A percentile compares a stretch with the other conserved stretches of the same genome.
Conservation (phyloP, 78 protist species). For the Capsaspora owczarzaki region DNA sequence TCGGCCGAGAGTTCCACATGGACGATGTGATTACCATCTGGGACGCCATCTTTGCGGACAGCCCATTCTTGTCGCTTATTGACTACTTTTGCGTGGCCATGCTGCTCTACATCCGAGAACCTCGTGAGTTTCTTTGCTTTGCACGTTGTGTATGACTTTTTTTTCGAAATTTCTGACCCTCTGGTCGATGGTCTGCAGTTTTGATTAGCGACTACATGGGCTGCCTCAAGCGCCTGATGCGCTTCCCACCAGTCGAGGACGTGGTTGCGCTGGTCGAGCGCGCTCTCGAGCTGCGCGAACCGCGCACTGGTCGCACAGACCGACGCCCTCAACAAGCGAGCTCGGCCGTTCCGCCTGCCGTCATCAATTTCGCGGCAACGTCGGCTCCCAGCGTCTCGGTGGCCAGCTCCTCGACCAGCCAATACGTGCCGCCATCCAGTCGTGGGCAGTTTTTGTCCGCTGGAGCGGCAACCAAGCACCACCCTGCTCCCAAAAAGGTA, state of each 20-base stretch:
- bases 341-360: too few species aligned
- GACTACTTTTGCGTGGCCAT: constrained; percentile 27
- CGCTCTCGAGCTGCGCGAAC: too few species aligned
- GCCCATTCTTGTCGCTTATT: neutral
- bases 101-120: constrained; percentile 15
- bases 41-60: constrained; percentile 34
- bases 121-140: neutral
- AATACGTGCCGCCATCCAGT: too few species aligned
- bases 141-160: neutral
- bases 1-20: constrained; percentile 50
- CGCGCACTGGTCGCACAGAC: too few species aligned
- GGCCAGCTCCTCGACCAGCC: too few species aligned
- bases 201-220: neutral
- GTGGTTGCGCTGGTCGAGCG: too few species aligned
- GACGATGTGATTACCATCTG: constrained; percentile 34
- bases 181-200: neutral
- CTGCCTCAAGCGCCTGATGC: constrained; percentile 16
- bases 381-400: too few species aligned
- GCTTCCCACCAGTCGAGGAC: constrained; percentile 31
- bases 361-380: too few species aligned
- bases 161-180: neutral
- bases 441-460: too few species aligned
- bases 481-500: too few species aligned
- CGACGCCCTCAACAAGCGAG: too few species aligned
- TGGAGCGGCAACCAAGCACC: too few species aligned